A percentile compares a stretch with the other conserved stretches of the same genome.
Evolutionary conservation across 2,329 filamentous ascomycete genomes (phyloP).

Genomic region (Nothomitra cinnamomea): DNA sequence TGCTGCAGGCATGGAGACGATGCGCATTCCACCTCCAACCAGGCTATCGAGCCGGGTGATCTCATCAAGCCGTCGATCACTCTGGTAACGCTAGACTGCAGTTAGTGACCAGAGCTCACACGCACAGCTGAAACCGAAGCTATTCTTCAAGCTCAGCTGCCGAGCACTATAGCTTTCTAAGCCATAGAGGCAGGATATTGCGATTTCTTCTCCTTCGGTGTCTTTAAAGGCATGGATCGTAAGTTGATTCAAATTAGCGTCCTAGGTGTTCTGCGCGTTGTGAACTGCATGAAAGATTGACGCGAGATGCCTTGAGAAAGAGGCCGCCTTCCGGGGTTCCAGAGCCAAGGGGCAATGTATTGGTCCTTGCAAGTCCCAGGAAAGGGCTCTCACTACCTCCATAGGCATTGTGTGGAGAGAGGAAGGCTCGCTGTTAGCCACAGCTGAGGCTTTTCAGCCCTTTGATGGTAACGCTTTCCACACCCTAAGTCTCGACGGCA

Average conservation of each 20-base stretch:
- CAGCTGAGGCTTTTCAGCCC: constrained; percentile 10
- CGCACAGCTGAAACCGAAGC: constrained; percentile 21
- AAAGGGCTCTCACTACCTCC: constrained; percentile 10
- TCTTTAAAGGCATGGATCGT: constrained; percentile 21
- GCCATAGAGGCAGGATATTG: constrained; percentile 18
- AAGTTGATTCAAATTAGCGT: constrained; percentile 16
- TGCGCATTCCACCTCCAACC: constrained; percentile 11
- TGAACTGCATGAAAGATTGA: constrained; percentile 24
- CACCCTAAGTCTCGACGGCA: neutral
- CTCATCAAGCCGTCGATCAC: constrained; percentile 15
- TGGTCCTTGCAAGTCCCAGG: constrained; percentile 19
- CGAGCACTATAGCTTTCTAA: constrained; percentile 14
- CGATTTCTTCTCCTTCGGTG: constrained; percentile 22
- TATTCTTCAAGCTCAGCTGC: constrained; percentile 14
- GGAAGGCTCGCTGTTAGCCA: constrained; percentile 15
- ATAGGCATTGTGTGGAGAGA: constrained; percentile 13
- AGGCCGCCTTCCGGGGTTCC: constrained; percentile 15
- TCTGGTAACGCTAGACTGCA: constrained; percentile 16
- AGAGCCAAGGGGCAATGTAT: constrained; percentile 17
- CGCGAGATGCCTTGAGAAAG: constrained; percentile 20
- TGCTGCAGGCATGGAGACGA: neutral
- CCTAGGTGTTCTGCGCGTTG: constrained; percentile 22
- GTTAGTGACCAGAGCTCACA: constrained; percentile 23
- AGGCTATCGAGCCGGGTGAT: constrained; percentile 15
- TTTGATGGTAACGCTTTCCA: neutral